A percentile compares a stretch with the other conserved stretches of the same genome.
phyloP scores from a whole-genome alignment of 1,139 yeast species.

The Suhomyces terraborum region DNA sequence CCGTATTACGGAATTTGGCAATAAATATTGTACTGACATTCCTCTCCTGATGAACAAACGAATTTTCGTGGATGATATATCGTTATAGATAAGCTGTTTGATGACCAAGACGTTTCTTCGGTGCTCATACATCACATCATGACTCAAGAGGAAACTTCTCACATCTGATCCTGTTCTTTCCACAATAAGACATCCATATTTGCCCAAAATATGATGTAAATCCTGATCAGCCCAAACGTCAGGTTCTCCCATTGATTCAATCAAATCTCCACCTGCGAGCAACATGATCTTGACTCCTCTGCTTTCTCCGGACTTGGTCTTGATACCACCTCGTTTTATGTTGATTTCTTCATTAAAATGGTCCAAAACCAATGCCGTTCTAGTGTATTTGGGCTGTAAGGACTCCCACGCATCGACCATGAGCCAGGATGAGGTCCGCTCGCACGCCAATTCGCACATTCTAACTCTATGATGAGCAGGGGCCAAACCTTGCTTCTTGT shows the following conservation, averaged over 20 bases:
- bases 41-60: constrained; percentile 88
- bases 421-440: constrained; percentile 92
- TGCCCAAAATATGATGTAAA: constrained; percentile 90
- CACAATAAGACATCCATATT: constrained; percentile 93
- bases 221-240: constrained; percentile 98
- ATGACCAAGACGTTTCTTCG: constrained; percentile 90
- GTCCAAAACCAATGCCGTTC: constrained; percentile 94
- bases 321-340: constrained; percentile 84
- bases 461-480: constrained; percentile 86
- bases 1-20: constrained; percentile 93
- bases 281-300: constrained; percentile 94
- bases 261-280: constrained; percentile 95
- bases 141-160: constrained; percentile 83
- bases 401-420: constrained; percentile 99
- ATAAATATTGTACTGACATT: constrained; percentile 92
- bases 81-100: constrained; percentile 93
- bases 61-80: constrained; percentile 92
- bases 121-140: constrained; percentile 97
- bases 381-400: constrained; percentile 82
- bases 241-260: constrained; percentile 99
- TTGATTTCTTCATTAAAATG: constrained; percentile 96
- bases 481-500: constrained; percentile 91
- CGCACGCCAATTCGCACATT: constrained; percentile 98
- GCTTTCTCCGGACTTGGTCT: constrained; percentile 67
- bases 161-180: constrained; percentile 98